Base-by-base conservation (phyloP, 495 filamentous ascomycete species). In the Hyaloscypha finlandica region DNA sequence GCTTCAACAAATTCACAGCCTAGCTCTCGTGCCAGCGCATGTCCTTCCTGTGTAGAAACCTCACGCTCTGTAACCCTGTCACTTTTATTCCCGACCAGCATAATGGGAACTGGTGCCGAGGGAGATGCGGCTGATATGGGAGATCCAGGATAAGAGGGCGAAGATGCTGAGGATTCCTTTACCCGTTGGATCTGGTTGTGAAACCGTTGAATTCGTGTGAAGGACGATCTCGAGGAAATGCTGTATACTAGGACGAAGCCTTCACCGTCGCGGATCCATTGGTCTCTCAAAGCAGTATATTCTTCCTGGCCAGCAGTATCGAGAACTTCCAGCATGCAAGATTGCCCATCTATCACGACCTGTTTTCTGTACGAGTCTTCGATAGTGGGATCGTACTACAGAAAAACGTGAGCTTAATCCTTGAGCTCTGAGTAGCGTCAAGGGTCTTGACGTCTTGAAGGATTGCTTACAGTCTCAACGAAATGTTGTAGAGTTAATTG, bases 241-340 rank as follows among this genome's bases (percentile, higher is more conserved):
- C 93, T 97, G 84, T 99, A 98, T 54, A 99, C 96, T 61, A 99
- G 84, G 8, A 99, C 90, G 76, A 99, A 98, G 1, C 96, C 95
- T 77, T 99, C 96, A 37, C 95, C 95, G 75, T 98, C 94, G 48
- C 96, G 86, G 73, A 98, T 98, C 95, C 95, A 98, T 80, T 98
- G 95, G 76, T 99, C 95, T 71, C 95, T 85, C 73, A 98, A 82
- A 45, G 96, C 95, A 62, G 94, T 98, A 78, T 99, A 99, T 80
- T 99, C 95, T 80, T 99, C 95, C 79, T 99, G 96, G n/a, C 95
- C 95, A 37, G 95, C 95, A 35, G 96, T 99, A 81, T 99, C 95
- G 66, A 99, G 85, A 45, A 98, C 94, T 80, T 99, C 95, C 72
- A 98, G 86, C 95, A 99, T 98, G 82, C 95, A 97, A 25, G 95